A percentile compares a stretch with the other conserved stretches of the same genome.
phyloP scores from a whole-genome alignment of 2,329 filamentous ascomycete genomes.

The Didymella lethalis region DNA sequence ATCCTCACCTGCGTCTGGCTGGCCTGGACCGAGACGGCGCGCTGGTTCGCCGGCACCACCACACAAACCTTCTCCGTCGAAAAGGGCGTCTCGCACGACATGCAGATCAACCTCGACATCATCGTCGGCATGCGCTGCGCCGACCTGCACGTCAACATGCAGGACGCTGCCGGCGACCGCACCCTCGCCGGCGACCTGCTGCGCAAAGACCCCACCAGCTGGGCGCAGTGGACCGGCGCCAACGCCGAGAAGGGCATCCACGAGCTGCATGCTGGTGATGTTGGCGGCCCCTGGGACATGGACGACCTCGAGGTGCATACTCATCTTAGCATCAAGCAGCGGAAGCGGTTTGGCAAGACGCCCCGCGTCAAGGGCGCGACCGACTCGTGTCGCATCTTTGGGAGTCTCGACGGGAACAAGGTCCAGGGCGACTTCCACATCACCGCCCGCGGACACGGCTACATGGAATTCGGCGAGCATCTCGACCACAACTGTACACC shows the following conservation, averaged over 20 bases:
- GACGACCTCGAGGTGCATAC: slow-evolving; percentile 94
- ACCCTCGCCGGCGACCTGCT: slow-evolving; percentile 82
- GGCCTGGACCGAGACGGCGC: slow-evolving; percentile 76
- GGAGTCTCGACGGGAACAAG: slow-evolving; percentile 90
- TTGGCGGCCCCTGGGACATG: slow-evolving; percentile 66
- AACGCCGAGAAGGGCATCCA: slow-evolving; percentile 64
- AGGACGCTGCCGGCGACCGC: slow-evolving; percentile 91
- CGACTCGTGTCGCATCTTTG: slow-evolving; percentile 88
- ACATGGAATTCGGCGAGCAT: slow-evolving; percentile 80
- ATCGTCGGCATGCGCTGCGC: slow-evolving; percentile 87
- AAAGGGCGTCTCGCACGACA: slow-evolving; percentile 82
- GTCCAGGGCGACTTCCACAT: slow-evolving; percentile 99
- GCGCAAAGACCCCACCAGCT: slow-evolving; percentile 78
- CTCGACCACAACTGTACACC: slow-evolving; percentile 80
- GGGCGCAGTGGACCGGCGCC: slow-evolving; percentile 79
- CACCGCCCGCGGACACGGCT: slow-evolving; percentile 94
- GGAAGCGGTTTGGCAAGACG: slow-evolving; percentile 74
- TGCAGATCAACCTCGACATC: slow-evolving; percentile 97
- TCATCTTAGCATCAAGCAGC: slow-evolving; percentile 78
- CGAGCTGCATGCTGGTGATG: slow-evolving; percentile 53
- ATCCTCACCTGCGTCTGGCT: slow-evolving; percentile 77
- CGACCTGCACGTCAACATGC: slow-evolving; percentile 94
- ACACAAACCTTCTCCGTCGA: slow-evolving; percentile 93
- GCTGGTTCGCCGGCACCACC: slow-evolving; percentile 86
- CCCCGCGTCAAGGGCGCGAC: slow-evolving; percentile 67